Evolutionary conservation across 495 filamentous ascomycete species (phyloP), one percentile per base, ranked within the genome.

Genomic region (Aspergillus heteromorphus): DNA sequence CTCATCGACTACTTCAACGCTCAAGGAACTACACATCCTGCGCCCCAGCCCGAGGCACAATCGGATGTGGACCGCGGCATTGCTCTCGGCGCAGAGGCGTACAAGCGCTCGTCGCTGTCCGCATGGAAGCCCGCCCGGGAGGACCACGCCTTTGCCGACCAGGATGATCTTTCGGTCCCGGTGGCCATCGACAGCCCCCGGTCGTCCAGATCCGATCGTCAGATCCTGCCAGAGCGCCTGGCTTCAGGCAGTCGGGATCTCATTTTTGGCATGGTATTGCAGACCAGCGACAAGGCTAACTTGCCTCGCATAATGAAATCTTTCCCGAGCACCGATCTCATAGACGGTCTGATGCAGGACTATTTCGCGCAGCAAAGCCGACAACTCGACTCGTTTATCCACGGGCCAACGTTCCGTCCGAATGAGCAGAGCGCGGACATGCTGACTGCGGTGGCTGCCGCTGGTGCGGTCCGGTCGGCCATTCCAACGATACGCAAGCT

Each of bases 331-430:
- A 73, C 75, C 0, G 79, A 83, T 31, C 57, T 83, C 2, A 69
- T 87, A 40, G 81, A 86, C 57, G 78, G 71, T 13, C 67, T 86
- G 47, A 79, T 86, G 13, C 83, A 87, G 47, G 73, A 78, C 43
- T 87, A 81, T 36, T 72, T 87, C 11, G 75, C 74, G 1, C 69
- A 73, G 0, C 81, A 84, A 14, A 62, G 63, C 0, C 73, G 72
- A 16, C 68, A 72, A 11, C 69, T 79, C 0, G 78, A 79, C 30
- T 69, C 74, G 11, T 86, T 78, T 73, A 76, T 87, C 16, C 82
- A 87, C 61, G 74, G 71, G 9, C 73, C 79, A 2, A 83, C 78
- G 0, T 80, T 87, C 40, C 71, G 65, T 0, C 69, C 79, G 1
- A 78, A 77, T 43, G 66, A 57, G 14, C 70, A 77, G 51, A 69